Evolutionary conservation across 805 yeast species (phyloP).

Genomic region (Suhomyces vadensis): DNA sequence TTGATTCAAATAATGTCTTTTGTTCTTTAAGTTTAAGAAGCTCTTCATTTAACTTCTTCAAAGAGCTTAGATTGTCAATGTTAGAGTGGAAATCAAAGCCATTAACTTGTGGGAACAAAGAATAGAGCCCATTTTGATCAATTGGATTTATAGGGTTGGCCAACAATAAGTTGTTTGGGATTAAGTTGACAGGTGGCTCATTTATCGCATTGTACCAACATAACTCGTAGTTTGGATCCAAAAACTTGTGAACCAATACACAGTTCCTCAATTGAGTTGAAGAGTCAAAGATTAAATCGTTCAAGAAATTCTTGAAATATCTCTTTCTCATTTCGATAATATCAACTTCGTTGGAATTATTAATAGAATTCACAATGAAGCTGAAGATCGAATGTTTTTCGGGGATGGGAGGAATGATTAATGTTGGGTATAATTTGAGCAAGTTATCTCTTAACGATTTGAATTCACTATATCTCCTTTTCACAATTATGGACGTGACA

Average conservation of each 20-base stretch:
- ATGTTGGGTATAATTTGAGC: conserved; percentile 39
- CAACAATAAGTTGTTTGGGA: conserved; percentile 50
- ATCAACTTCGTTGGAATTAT: conserved; percentile 34
- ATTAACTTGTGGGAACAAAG: conserved; percentile 46
- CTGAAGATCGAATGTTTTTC: conserved; percentile 49
- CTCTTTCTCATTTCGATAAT: conserved; percentile 52
- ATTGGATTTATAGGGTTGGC: conserved; percentile 54
- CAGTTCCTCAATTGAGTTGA: conserved; percentile 34
- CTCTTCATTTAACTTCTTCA: conserved; percentile 38
- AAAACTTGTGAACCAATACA: conserved; percentile 44
- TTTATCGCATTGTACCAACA: conserved; percentile 54
- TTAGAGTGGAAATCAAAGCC: conserved; percentile 37
- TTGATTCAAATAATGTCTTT: conserved; percentile 29
- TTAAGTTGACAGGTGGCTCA: conserved; percentile 44
- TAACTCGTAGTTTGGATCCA: conserved; percentile 51
- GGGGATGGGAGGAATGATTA: conserved; percentile 46
- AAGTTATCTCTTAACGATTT: conserved; percentile 42
- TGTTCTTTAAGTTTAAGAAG: conserved; percentile 35
- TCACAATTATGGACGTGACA: conserved; percentile 30
- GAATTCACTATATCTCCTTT: conserved; percentile 45
- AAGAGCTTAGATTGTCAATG: conserved; percentile 31
- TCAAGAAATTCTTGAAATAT: conserved; percentile 45
- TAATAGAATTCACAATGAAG: conserved; percentile 41
- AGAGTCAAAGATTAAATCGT: conserved; percentile 37
- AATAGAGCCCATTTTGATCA: conserved; percentile 53